Percentiles rank a stretch among this genome's conserved stretches.
Evolutionary conservation across 768 basidiomycete genomes (phyloP).

Genomic region (Candolleomyces eurysporus): DNA sequence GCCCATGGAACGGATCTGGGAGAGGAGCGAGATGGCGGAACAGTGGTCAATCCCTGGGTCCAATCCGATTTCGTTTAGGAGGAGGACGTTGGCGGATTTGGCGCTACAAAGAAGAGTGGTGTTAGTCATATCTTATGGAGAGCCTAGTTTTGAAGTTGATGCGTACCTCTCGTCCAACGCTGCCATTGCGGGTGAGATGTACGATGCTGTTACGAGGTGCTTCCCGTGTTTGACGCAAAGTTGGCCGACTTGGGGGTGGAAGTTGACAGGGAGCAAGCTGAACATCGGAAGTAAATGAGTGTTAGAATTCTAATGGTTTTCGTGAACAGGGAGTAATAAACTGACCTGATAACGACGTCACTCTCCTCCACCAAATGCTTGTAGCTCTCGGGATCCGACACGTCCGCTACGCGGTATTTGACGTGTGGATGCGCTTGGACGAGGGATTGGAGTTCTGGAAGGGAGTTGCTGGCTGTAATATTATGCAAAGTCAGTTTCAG

Average conservation of each 20-base stretch:
- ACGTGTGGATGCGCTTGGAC: conserved; percentile 49
- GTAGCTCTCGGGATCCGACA: conserved; percentile 46
- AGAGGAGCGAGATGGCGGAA: conserved; percentile 73
- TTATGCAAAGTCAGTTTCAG: conserved; percentile 1
- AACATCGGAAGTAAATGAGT: not conserved
- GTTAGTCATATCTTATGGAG: conserved; percentile 2
- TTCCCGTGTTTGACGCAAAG: conserved; percentile 66
- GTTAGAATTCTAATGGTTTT: not conserved
- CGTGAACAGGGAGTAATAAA: not conserved
- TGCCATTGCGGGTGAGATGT: conserved; percentile 78
- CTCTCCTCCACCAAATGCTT: conserved; percentile 53
- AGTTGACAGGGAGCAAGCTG: conserved; percentile 76
- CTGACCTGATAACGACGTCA: conserved; percentile 84
- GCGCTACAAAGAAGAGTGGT: conserved; percentile 41
- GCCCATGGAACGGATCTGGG: conserved; percentile 44
- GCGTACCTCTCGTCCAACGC: conserved; percentile 58
- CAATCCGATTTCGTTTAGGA: conserved; percentile 88
- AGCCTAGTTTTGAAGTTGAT: too few relatives aligned
- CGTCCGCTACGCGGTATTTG: conserved; percentile 56
- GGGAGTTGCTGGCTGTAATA: conserved; percentile 68
- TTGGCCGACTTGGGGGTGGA: conserved; percentile 72
- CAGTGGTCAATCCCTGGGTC: conserved; percentile 92
- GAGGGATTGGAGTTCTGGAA: conserved; percentile 53
- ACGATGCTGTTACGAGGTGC: conserved; percentile 90
- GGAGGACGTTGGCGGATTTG: conserved; percentile 55